phyloP scores from a whole-genome alignment of 2,329 filamentous ascomycete species.

The Amauroascus verrucosus region DNA sequence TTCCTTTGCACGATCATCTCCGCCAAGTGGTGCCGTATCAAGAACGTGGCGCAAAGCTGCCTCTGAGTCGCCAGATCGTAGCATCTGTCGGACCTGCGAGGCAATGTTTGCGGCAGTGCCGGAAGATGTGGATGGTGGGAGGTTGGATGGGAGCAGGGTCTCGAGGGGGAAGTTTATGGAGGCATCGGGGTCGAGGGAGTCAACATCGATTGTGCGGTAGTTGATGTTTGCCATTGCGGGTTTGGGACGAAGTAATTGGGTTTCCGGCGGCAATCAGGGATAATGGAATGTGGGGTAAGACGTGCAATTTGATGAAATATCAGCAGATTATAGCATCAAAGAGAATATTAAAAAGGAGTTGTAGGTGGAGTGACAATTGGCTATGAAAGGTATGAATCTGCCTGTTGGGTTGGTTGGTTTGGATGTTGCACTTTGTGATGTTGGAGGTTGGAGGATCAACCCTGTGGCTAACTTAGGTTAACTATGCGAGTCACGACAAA shows the following conservation, averaged over 20 bases:
- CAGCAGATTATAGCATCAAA: neutral
- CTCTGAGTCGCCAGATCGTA: conserved; percentile 76
- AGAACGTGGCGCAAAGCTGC: conserved; percentile 74
- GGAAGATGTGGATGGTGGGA: conserved; percentile 59
- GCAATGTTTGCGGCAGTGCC: conserved; percentile 68
- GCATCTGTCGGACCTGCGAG: conserved; percentile 73
- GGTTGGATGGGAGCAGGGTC: conserved; percentile 64
- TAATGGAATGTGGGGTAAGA: neutral
- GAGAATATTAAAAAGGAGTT: neutral
- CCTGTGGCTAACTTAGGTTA: too few relatives aligned
- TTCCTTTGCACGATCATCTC: conserved; percentile 54
- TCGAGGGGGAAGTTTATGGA: conserved; percentile 82
- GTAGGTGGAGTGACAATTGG: neutral
- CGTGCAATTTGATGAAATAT: neutral
- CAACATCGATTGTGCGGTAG: conserved; percentile 87
- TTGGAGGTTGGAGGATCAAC: too few relatives aligned
- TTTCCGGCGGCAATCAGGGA: neutral
- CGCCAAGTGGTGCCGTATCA: conserved; percentile 66
- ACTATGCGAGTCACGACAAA: too few relatives aligned
- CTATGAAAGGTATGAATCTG: neutral
- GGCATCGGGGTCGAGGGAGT: conserved; percentile 81
- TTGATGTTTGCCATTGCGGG: conserved; percentile 40
- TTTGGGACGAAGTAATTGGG: neutral
- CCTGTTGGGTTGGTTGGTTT: neutral
- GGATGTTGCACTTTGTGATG: too few relatives aligned